Evolutionary conservation across 306 rosid species (phyloP).

Genomic region (Begonia fuchsioides): DNA sequence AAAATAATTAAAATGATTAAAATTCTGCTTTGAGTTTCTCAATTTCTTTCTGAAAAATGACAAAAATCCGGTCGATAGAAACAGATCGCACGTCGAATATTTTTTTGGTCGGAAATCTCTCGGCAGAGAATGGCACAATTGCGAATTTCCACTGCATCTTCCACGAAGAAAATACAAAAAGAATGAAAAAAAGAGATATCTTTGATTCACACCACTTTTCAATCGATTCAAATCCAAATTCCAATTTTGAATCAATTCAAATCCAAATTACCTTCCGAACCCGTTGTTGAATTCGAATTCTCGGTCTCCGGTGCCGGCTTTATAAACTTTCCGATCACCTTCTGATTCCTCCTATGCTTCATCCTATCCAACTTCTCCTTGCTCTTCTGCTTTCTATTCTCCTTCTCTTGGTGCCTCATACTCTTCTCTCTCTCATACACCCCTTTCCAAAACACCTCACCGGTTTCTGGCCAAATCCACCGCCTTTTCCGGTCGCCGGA

Average conservation of each 20-base stretch:
- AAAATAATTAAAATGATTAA: no score
- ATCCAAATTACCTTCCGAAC: conserved; percentile 11
- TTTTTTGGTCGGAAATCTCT: no score
- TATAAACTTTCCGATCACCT: conserved; percentile 77
- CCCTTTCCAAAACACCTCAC: conserved; percentile 94
- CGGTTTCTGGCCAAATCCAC: conserved; percentile 96
- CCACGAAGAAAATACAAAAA: no score
- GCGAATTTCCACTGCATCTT: no score
- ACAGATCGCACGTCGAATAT: no score
- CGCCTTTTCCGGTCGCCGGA: conserved; percentile 28
- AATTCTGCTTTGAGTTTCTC: no score
- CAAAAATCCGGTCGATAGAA: no score
- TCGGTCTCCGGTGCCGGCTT: conserved; percentile 63
- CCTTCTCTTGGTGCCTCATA: conserved; percentile 56
- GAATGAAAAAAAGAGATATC: no score
- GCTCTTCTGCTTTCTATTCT: conserved; percentile 66
- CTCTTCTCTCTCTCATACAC: conserved; percentile 58
- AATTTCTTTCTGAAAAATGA: no score
- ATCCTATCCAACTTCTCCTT: conserved; percentile 55
- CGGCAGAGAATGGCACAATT: no score
- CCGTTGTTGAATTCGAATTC: conserved; percentile 31
- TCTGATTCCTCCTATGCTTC: conserved; percentile 57
- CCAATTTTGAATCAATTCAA: conserved; percentile 4
- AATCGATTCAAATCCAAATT: no score
- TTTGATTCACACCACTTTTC: no score